These are phyloP conservation scores for Colletotrichum limetticola DNA, from an alignment of 2,329 filamentous ascomycete species.

Conservation along the genomic window DNA sequence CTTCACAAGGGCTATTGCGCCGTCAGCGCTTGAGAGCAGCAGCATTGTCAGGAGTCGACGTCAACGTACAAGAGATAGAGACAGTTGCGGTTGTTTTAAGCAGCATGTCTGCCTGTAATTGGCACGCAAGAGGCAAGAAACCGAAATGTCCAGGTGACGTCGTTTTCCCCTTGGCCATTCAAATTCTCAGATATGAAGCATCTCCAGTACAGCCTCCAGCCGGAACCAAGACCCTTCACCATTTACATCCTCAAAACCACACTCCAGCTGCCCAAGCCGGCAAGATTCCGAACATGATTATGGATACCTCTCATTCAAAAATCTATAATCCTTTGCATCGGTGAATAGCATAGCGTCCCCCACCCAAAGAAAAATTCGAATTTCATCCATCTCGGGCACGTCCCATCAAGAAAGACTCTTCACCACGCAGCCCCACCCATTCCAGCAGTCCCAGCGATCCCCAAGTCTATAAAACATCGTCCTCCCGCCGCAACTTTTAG, in stretches of 20 bases:
- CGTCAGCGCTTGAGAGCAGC: neutral
- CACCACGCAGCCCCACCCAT: neutral
- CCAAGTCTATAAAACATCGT: conserved; percentile 52
- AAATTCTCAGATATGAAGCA: too few species aligned
- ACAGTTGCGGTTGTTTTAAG: too few species aligned
- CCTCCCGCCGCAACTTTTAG: conserved; percentile 43
- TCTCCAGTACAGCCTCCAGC: too few species aligned
- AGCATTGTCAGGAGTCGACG: too few species aligned
- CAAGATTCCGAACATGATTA: neutral
- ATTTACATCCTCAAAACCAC: neutral
- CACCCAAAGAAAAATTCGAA: neutral
- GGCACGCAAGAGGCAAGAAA: too few species aligned
- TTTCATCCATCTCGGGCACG: neutral
- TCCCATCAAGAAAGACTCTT: neutral
- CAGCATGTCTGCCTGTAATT: too few species aligned
- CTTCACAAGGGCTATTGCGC: too few species aligned
- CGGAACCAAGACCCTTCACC: neutral
- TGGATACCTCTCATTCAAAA: neutral
- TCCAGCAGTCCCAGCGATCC: neutral
- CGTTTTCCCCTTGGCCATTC: too few species aligned
- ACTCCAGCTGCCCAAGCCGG: neutral
- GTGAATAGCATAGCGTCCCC: neutral
- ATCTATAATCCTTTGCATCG: neutral
- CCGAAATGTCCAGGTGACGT: too few species aligned
- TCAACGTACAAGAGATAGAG: too few species aligned